phyloP scores from a whole-genome alignment of 768 basidiomycete species.

The Tephrocybe sp. region DNA sequence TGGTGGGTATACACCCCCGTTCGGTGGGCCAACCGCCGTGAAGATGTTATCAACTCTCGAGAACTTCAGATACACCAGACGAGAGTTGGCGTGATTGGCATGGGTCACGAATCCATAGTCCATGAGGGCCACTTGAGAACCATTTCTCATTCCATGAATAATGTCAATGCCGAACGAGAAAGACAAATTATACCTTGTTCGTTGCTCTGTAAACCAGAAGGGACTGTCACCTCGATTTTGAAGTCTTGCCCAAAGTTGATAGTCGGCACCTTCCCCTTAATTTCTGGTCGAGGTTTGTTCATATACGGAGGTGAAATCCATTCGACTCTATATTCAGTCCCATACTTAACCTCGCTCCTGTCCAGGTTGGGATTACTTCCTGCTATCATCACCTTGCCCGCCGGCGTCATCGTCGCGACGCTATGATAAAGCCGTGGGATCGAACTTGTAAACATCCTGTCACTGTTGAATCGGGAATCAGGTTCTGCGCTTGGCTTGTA shows the following conservation, averaged over 20 bases:
- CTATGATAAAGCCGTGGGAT: constrained; percentile 83
- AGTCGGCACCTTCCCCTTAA: constrained; percentile 29
- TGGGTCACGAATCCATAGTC: constrained; percentile 84
- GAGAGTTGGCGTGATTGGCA: constrained; percentile 70
- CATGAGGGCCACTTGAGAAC: constrained; percentile 62
- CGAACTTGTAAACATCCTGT: constrained; percentile 57
- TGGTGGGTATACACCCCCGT: constrained; percentile 67
- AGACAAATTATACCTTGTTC: constrained; percentile 32
- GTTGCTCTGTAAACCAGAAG: constrained; percentile 10
- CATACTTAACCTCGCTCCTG: constrained; percentile 66
- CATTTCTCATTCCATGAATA: background rate
- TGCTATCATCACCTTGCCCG: constrained; percentile 71
- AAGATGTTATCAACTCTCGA: constrained; percentile 44
- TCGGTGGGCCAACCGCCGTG: constrained; percentile 61
- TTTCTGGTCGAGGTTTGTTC: constrained; percentile 52
- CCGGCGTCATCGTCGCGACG: constrained; percentile 75
- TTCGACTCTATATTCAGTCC: constrained; percentile 89
- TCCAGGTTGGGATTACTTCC: constrained; percentile 86
- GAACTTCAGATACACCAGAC: constrained; percentile 62
- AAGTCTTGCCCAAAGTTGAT: constrained; percentile 42
- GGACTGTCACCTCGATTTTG: constrained; percentile 40
- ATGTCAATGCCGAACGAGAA: background rate
- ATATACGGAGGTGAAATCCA: constrained; percentile 85
- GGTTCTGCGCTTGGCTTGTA: constrained; percentile 55
- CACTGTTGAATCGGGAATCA: constrained; percentile 57